phyloP scores from a whole-genome alignment of 495 filamentous ascomycete genomes.

The Hyaloscypha variabilis region DNA sequence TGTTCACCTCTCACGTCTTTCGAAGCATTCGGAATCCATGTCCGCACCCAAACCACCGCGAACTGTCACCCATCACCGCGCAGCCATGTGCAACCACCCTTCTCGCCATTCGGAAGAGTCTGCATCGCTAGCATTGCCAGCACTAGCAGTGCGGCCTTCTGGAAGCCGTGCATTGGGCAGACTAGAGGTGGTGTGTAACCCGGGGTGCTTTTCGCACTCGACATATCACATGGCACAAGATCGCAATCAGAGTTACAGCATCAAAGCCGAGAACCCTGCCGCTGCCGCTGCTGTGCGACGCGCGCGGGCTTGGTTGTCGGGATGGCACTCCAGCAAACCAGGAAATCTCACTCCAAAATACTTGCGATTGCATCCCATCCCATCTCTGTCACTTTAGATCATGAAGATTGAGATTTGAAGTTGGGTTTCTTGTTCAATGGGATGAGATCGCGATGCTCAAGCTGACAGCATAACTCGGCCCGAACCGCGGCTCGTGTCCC shows the following conservation, averaged over 20 bases:
- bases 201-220: slow-evolving; percentile 14
- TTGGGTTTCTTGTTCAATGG: too few species aligned
- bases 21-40: background rate
- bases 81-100: background rate
- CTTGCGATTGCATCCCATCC: too few species aligned
- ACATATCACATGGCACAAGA: slow-evolving; percentile 27
- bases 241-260: slow-evolving; percentile 16
- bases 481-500: background rate
- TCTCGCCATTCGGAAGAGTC: background rate
- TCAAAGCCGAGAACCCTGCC: slow-evolving; percentile 17
- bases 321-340: too few species aligned
- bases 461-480: too few species aligned
- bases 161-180: background rate
- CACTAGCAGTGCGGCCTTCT: background rate
- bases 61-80: background rate
- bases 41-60: background rate
- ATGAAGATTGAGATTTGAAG: too few species aligned
- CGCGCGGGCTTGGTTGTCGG: background rate
- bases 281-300: slow-evolving; percentile 26
- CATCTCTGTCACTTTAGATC: too few species aligned
- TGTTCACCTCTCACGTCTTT: background rate
- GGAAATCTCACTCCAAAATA: too few species aligned
- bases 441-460: too few species aligned
- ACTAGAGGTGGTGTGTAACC: slow-evolving; percentile 14
- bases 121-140: background rate